Evolutionary conservation across 805 yeast species (phyloP), one percentile per base, ranked within the genome.

Genomic region (Priceomyces medius): DNA sequence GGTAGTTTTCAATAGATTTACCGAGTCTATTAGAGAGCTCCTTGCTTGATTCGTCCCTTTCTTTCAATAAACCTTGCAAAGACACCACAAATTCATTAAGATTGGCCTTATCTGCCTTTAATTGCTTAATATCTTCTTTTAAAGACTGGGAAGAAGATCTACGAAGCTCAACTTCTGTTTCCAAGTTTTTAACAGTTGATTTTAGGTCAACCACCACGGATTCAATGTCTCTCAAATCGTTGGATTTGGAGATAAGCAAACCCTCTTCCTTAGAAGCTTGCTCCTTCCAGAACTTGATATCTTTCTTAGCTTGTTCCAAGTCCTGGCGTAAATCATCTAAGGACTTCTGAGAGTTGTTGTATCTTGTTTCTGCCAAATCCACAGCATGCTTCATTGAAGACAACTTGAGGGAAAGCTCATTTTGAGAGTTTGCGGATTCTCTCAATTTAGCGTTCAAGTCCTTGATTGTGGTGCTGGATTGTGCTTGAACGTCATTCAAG

Each of bases 51-150:
- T 61, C 49, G 38, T 83, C 85, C 40, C 89, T 72, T 54, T 86
- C 90, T 39, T 71, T 71, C 42, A 80, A 79, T 29, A 79, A 55
- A 2, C 79, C 54, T 58, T 86, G 91, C 34, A 87, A 62, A 50
- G 76, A 83, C 6, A 75, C 58, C 7, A 85, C 72, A 43, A 81
- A 66, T 3, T 77, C 72, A 49, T 75, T 81, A 31, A 87, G 63
- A 39, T 78, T 73, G 4, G 73, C 59, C 50, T 78, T 80, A 54
- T 88, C 96, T 2, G 73, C 71, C 34, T 71, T 63, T 41, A 85
- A 61, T 20, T 68, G 73, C 6, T 64, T 61, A 31, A 80, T 71
- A 46, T 85, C 88, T 10, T 64, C 63, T 23, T 73, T 64, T 21
- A 85, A 58, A 8, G 83, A 65, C 13, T 63, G 58, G 47, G 80